These are phyloP conservation scores for Colletotrichum navitas DNA, from an alignment of 2,329 filamentous ascomycete species.

Conservation along the genomic window DNA sequence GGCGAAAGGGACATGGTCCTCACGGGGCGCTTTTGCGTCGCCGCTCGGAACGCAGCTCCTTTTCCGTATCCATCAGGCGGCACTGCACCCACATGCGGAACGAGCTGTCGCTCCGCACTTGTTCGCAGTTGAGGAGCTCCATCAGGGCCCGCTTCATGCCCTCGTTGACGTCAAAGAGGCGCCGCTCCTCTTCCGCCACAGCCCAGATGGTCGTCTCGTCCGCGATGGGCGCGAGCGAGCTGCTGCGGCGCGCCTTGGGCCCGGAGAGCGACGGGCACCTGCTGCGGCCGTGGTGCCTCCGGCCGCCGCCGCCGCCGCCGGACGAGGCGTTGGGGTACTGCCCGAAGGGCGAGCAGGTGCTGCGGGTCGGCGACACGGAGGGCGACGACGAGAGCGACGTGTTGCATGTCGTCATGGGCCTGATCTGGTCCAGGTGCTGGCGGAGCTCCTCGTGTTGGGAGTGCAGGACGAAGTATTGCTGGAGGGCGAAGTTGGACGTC, in stretches of 20 bases:
- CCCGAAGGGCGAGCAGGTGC: slow-evolving; percentile 57
- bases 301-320: not conserved
- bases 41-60: slow-evolving; percentile 67
- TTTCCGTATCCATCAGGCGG: slow-evolving; percentile 71
- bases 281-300: slow-evolving; percentile 48
- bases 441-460: slow-evolving; percentile 67
- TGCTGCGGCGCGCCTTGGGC: slow-evolving; percentile 40
- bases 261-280: slow-evolving; percentile 53
- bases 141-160: slow-evolving; percentile 72
- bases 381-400: slow-evolving; percentile 60
- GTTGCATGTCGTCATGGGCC: slow-evolving; percentile 54
- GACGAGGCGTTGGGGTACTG: slow-evolving; percentile 39
- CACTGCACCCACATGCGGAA: slow-evolving; percentile 71
- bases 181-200: slow-evolving; percentile 65
- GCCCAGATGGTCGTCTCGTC: slow-evolving; percentile 63
- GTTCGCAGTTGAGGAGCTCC: slow-evolving; percentile 71
- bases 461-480: slow-evolving; percentile 67
- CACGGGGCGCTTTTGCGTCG: slow-evolving; percentile 51
- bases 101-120: slow-evolving; percentile 62
- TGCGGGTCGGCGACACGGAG: slow-evolving; percentile 70
- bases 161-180: slow-evolving; percentile 69
- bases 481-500: slow-evolving; percentile 62
- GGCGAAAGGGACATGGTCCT: not conserved
- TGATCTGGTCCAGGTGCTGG: slow-evolving; percentile 65
- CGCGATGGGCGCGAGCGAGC: slow-evolving; percentile 54